Base-by-base conservation (phyloP, 2,329 filamentous ascomycete genomes). In the Pseudohalonectria lignicola region DNA sequence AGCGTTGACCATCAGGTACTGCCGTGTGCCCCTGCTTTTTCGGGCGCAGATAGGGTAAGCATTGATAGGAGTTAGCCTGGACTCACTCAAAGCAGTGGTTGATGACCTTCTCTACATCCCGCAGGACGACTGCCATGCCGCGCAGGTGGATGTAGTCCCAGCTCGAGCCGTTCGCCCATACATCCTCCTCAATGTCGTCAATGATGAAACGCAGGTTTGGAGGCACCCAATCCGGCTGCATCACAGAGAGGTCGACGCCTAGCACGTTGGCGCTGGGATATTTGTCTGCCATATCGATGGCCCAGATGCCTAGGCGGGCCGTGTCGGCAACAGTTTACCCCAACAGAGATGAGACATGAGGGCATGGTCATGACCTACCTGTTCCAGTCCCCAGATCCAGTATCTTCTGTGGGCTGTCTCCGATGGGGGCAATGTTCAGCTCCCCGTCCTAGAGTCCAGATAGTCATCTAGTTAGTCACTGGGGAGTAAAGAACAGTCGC, bases 101-200 rank as follows among this genome's bases (percentile, higher is more conserved):
- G 3, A 49, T 45, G 30, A 47, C 53, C 53, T 49, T 44, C 41
- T 56, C 58, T 10, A 54, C 49, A 37, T 59, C 56, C 16, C 43
- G 43, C 40, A 41, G 16, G 9, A 37, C 35, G 1, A 34, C 63
- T 17, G 66, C 63, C 62, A 59, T 67, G 49, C 49, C 66, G 48
- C 55, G 63, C 47, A 63, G 69, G 61, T 63, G 64, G 1, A 80
- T 66, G 42, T 70, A 64, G 49, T 79, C 74, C 47, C 72, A 76
- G 40, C 67, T 59, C 6, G 60, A 53, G 34, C 68, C 70, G 18
- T 59, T 55, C 4, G 57, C 45, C 76, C 76, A 81, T 8, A 70
- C 62, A 34, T 70, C 61, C 43, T 77, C 71, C 35, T 69, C 67
- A 48, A 80, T 73, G 46, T 79, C 75, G 15, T 42, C 40, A 10